Percentiles rank a stretch among this genome's conserved stretches.
Evolutionary conservation across 192 early-diverging fungal species (phyloP).

Genomic region (Funneliformis geosporum): DNA sequence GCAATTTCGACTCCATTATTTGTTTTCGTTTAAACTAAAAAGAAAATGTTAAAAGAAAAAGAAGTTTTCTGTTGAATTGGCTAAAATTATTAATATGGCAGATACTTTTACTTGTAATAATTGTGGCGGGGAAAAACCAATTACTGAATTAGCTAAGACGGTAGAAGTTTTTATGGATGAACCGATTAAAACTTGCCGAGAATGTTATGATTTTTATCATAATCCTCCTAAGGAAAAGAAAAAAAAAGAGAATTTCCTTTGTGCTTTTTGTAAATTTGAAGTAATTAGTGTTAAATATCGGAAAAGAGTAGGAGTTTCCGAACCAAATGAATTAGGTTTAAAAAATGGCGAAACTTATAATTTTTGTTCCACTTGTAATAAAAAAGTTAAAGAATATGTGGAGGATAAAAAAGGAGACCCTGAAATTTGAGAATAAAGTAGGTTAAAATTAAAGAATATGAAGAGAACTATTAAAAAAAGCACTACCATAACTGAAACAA

Average conservation of each 20-base stretch:
- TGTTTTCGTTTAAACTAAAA: too few relatives aligned
- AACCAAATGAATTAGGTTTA: constrained; percentile 26
- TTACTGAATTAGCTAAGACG: constrained; percentile 1
- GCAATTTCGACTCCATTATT: too few relatives aligned
- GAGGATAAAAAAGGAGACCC: neutral
- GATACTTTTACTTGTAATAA: constrained; percentile 17
- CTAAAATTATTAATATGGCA: too few relatives aligned
- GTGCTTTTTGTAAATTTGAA: constrained; percentile 21
- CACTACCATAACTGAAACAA: constrained; percentile 22
- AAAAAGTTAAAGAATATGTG: constrained; percentile 13
- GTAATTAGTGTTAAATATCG: constrained; percentile 9
- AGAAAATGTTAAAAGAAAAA: too few relatives aligned
- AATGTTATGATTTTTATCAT: constrained; percentile 26
- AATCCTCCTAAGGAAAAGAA: constrained; percentile 27
- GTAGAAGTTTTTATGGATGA: neutral
- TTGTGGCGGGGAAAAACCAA: neutral
- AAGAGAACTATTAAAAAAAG: constrained; percentile 26
- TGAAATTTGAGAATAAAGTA: neutral
- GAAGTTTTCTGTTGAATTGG: too few relatives aligned
- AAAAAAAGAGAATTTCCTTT: constrained; percentile 7
- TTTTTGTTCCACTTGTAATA: constrained; percentile 11
- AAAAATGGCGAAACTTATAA: constrained; percentile 26
- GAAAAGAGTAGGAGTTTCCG: constrained; percentile 7
- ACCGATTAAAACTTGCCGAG: constrained; percentile 27
- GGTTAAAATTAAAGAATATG: too few relatives aligned